Conservation (phyloP, 1,284 basidiomycete genomes). For the Boletellus dicymbophilus region DNA sequence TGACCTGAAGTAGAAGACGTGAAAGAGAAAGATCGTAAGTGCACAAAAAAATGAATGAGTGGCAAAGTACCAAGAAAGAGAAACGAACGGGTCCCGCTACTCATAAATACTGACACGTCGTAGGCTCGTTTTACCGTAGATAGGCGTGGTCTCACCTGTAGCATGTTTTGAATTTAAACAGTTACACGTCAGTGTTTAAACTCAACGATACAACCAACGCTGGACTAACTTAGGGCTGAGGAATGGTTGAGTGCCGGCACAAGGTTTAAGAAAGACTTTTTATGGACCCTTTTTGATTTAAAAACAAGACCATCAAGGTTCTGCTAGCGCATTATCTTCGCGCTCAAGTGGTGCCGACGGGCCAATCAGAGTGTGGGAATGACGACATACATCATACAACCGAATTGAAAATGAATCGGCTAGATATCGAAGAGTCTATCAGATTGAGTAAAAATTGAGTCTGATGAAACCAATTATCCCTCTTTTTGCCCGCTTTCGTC, state of each 20-base stretch:
- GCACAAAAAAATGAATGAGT: conserved; percentile 1
- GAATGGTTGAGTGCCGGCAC: neutral
- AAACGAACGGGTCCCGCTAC: conserved; percentile 15
- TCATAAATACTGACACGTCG: conserved; percentile 20
- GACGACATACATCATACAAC: conserved; percentile 26
- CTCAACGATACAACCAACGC: neutral
- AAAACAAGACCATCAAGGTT: conserved; percentile 19
- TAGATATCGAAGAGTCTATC: conserved; percentile 25
- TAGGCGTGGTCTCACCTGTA: conserved; percentile 8
- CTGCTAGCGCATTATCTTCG: conserved; percentile 13
- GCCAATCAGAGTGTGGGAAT: conserved; percentile 25
- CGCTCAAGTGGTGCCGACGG: conserved; percentile 6
- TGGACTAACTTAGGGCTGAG: conserved; percentile 14
- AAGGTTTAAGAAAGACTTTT: conserved; percentile 11
- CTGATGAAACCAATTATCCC: conserved; percentile 16
- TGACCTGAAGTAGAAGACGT: conserved; percentile 7
- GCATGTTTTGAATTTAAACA: conserved; percentile 3
- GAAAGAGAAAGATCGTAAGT: conserved; percentile 21
- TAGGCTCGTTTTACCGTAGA: conserved; percentile 2
- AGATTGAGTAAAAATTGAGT: conserved; percentile 14
- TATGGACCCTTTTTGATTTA: conserved; percentile 17
- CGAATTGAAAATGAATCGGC: conserved; percentile 27
- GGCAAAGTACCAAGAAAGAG: conserved; percentile 10
- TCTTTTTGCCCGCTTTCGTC: conserved; percentile 15
- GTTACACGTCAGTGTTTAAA: conserved; percentile 11